phyloP scores from a whole-genome alignment of 495 filamentous ascomycete genomes.

The Penicillium verhagenii region DNA sequence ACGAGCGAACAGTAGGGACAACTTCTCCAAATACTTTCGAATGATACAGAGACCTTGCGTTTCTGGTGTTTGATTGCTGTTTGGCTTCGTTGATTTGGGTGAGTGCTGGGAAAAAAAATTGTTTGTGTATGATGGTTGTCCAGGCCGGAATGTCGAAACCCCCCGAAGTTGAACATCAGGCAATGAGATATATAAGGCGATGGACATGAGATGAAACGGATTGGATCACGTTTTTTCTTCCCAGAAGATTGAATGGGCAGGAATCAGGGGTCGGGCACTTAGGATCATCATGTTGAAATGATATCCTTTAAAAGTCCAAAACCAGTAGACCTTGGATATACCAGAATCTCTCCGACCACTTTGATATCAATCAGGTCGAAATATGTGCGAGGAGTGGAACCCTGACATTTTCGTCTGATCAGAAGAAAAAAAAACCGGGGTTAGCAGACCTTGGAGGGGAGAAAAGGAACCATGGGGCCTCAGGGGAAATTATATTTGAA shows the following conservation, averaged over 20 bases:
- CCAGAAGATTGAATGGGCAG: neutral
- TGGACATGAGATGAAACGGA: neutral
- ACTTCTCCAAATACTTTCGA: slow-evolving; percentile 25
- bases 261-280: neutral
- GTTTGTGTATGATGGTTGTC: slow-evolving; percentile 10
- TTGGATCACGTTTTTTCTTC: neutral
- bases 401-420: neutral
- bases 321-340: neutral
- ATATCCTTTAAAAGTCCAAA: neutral
- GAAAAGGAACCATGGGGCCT: slow-evolving; percentile 8
- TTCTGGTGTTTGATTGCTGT: slow-evolving; percentile 25
- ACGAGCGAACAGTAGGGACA: slow-evolving; percentile 42
- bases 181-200: neutral
- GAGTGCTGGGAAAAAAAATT: slow-evolving; percentile 25
- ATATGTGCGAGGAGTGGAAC: neutral
- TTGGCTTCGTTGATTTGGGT: slow-evolving; percentile 33
- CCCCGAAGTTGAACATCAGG: neutral
- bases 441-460: neutral
- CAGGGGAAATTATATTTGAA: slow-evolving; percentile 8
- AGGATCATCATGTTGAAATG: neutral
- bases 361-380: neutral
- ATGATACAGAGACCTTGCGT: slow-evolving; percentile 23
- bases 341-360: neutral
- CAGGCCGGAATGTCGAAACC: slow-evolving; percentile 9
- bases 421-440: neutral